Base-by-base conservation (phyloP, 2,329 filamentous ascomycete species). In the Alternaria consortialis region DNA sequence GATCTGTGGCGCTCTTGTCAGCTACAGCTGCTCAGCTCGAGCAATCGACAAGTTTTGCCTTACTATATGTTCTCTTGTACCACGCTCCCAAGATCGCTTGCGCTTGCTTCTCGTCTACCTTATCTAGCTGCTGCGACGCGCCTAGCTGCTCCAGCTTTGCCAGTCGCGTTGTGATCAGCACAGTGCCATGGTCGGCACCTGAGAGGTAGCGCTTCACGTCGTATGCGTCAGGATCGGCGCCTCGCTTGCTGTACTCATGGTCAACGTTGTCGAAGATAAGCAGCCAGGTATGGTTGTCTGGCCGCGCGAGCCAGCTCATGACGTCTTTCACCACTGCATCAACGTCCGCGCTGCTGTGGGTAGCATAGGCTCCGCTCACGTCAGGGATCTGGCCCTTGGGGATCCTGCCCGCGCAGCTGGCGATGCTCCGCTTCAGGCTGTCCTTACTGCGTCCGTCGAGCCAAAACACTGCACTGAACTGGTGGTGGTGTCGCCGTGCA, bases 181-280 rank as follows among this genome's bases (percentile, higher is more conserved):
- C 54, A 7, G 66, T 70, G 9, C 70, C 66, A 36, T 72, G 60
- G 32, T 70, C 65, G 23, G 60, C 60, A 9, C 57, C 59, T 3
- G 68, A 59, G 2, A 72, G 44, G 55, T 66, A 71, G 13, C 37
- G 42, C 23, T 53, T 50, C 7, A 70, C 50, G 40, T 70, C 46
- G 32, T 66, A 71, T n/a, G 65, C 64, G 13, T 66, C 55, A 17
- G 53, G 23, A 23, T 67, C 61, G 11, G 43, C 52, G 13, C 56
- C 57, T 32, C 31, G 31, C 31, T 6, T 13, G 11, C 17, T 56
- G 37, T 65, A 54, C 40, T 69, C 64, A 36, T 51, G 61, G 47
- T 69, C 66, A 13, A 72, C 62, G 57, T 70, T 71, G 48, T 71
- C 62, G 31, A 71, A 59, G 36, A 71, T 64, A 31, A 69, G 31